Base-by-base conservation (phyloP, 139 green algal genomes). In the Chlorella sp. region DNA sequence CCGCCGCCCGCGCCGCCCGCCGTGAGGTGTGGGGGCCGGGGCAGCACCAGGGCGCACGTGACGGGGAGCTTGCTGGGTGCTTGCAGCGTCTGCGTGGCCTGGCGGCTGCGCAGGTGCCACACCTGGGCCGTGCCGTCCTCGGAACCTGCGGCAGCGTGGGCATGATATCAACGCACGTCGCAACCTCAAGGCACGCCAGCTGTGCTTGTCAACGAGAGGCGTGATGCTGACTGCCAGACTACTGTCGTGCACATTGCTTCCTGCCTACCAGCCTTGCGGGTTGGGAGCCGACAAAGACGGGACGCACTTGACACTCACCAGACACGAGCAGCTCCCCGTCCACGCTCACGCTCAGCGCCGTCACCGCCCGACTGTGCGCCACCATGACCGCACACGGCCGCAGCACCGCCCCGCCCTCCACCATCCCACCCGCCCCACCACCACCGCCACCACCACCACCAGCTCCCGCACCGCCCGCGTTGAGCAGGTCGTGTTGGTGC, bases 61-160 rank as follows among this genome's bases (percentile, higher is more conserved):
- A 95, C 82, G 0, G 90, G 82, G 10, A 77, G 75, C 66, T 86
- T 89, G 14, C 74, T 80, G 2, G 87, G 80, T 20, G 72, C 76
- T 1, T 66, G 33, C 30, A 95, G 74, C 29, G 81, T 49, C 23
- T 83, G 81, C 30, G 95, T 61, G 3, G 81, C 76, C 76, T 95
- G 91, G 2, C 86, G 67, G 50, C 80, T 93, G 70, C 77, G 74
- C 65, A 93, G 50, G 70, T 97, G 90, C 91, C 91, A 97, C 20
- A 94, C 75, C 2, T 80, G 69, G 10, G 88, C 88, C 0, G 35
- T 89, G 31, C 85, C 81, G 49, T 97, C 92, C 34, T 92, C 83
- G 30, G 75, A 88, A n/a, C 74, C 70, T 17, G 33, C 51, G 24
- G n/a, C n/a, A n/a, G n/a, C n/a, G n/a, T n/a, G n/a, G n/a, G n/a